Conservation (phyloP, 768 basidiomycete genomes). For the Hypholoma fasciculare region DNA sequence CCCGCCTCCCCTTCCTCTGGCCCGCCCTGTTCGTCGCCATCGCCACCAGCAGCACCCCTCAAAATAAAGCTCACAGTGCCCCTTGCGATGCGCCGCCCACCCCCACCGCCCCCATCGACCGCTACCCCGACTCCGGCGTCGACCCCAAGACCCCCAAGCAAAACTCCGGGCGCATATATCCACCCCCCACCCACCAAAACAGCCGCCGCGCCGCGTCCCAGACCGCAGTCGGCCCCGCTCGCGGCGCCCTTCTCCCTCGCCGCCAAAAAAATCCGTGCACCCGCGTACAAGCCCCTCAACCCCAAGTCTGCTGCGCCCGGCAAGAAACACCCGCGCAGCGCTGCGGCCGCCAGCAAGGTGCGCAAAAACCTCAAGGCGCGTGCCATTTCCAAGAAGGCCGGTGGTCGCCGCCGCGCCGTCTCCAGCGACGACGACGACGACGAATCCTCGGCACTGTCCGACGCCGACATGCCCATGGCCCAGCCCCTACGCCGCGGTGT, state of each 20-base stretch:
- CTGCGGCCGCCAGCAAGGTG: slow-evolving; percentile 11
- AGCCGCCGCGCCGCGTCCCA: slow-evolving; percentile 25
- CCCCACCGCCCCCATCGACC: slow-evolving; percentile 16
- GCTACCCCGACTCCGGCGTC: neutral
- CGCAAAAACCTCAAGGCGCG: slow-evolving; percentile 27
- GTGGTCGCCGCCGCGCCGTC: slow-evolving; percentile 17
- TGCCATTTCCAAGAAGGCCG: slow-evolving; percentile 18
- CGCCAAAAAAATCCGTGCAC: slow-evolving; percentile 47
- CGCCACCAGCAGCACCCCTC: slow-evolving; percentile 38
- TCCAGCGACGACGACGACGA: slow-evolving; percentile 26
- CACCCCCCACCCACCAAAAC: slow-evolving; percentile 17
- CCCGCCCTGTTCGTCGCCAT: slow-evolving; percentile 34
- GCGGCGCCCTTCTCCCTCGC: slow-evolving; percentile 11
- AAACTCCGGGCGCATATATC: neutral
- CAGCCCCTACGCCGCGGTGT: neutral
- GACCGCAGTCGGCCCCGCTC: slow-evolving; percentile 18
- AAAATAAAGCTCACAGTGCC: slow-evolving; percentile 78
- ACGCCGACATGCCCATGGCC: slow-evolving; percentile 28
- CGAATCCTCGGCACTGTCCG: slow-evolving; percentile 29
- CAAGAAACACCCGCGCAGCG: slow-evolving; percentile 14
- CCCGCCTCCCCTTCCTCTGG: slow-evolving; percentile 10
- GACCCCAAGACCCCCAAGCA: slow-evolving; percentile 1
- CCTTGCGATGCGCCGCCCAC: slow-evolving; percentile 48
- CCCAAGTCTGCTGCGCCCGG: slow-evolving; percentile 17
- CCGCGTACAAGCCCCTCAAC: slow-evolving; percentile 14